Base-by-base conservation (phyloP, 257 asterid genomes). In the Leptodermis oblonga region DNA sequence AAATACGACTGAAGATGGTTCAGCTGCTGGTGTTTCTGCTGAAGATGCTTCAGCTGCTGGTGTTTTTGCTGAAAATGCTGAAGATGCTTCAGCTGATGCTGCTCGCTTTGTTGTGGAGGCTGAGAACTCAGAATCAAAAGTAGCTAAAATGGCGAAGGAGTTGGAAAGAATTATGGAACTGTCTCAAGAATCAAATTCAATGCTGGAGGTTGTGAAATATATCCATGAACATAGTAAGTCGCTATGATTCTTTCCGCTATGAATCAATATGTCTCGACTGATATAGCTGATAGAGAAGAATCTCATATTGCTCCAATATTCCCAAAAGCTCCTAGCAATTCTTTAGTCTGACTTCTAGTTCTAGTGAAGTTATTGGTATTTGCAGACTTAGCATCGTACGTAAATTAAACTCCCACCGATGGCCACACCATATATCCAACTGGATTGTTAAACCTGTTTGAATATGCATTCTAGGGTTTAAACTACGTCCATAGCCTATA, bases 241-340 rank as follows among this genome's bases (percentile, higher is more conserved):
- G 25, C 15, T 52, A 46, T 51, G 25, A 18, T 10, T 17, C 49
- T 37, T 48, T 15, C 58, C 25, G 51, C 65, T 60, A 31, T 56
- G 5, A n/a, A n/a, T n/a, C n/a, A n/a, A n/a, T n/a, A n/a, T n/a
- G n/a, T n/a, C n/a, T n/a, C n/a, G n/a, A n/a, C n/a, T n/a, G n/a
- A 26, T 84, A 74, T 79, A 52, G 31, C 75, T 70, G 76, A 80
- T 59, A n/a, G 75, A n/a, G 92, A 72, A 49, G 78, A 63, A 18
- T 86, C 92, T 96, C 94, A 85, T 34, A 86, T 79, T 60, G 85
- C 86, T 55, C 92, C 90, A 33, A 83, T 80, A 70, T 68, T 81
- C 72, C 92, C 93, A 54, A 82, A 84, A 70, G 74, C 70, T 72
- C 85, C 76, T 23, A 70, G 78, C 65, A 78, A 15, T 9, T 87